phyloP scores from a whole-genome alignment of 2,329 filamentous ascomycete species.

The Fusarium bulbicola region DNA sequence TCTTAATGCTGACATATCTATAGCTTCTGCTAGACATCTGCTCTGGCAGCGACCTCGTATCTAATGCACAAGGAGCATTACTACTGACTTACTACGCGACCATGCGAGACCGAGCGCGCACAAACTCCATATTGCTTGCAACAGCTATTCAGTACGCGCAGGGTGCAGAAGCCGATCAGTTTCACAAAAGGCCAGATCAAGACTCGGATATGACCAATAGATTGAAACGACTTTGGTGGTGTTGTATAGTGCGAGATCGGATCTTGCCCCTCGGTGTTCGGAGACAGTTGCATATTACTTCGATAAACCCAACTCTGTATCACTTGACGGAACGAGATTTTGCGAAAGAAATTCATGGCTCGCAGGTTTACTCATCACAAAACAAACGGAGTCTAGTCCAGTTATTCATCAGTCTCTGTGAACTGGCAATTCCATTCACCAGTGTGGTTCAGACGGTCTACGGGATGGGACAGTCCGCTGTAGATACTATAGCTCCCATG shows the following conservation, averaged over 20 bases:
- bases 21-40: background rate
- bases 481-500: background rate
- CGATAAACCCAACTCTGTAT: background rate
- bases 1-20: fast-evolving
- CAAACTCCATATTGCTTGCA: background rate
- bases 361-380: background rate
- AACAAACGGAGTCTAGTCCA: background rate
- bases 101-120: background rate
- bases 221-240: background rate
- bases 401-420: background rate
- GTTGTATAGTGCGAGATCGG: background rate
- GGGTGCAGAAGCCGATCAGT: background rate
- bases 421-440: background rate
- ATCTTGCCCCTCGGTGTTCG: background rate
- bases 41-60: fast-evolving
- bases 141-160: background rate
- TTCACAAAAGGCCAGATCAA: background rate
- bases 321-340: background rate
- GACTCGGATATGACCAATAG: fast-evolving
- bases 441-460: background rate
- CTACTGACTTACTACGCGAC: background rate
- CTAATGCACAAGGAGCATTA: background rate
- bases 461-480: background rate
- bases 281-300: background rate
- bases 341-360: fast-evolving